A percentile compares a stretch with the other conserved stretches of the same genome.
Evolutionary conservation across 2,329 filamentous ascomycete species (phyloP).

Genomic region (Huntiella bhutanensis): DNA sequence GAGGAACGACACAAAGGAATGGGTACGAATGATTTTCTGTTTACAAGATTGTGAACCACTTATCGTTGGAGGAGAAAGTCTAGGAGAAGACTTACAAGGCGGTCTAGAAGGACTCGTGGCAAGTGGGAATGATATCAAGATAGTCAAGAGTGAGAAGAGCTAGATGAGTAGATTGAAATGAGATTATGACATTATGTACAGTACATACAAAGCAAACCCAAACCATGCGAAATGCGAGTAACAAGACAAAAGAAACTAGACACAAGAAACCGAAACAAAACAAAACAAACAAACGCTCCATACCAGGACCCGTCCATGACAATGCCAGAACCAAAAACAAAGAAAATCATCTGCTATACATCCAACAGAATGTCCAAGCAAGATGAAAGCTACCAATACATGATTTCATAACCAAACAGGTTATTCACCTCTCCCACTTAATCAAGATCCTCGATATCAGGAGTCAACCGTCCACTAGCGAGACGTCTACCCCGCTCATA

Average conservation of each 20-base stretch:
- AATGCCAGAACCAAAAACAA: not conserved
- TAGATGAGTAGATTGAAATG: not conserved
- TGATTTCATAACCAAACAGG: not conserved
- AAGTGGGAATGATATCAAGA: slow-evolving; percentile 2
- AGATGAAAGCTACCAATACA: not conserved
- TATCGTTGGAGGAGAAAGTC: slow-evolving; percentile 4
- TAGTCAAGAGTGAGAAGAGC: not conserved
- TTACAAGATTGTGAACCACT: slow-evolving; percentile 19
- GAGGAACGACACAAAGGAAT: slow-evolving; percentile 28
- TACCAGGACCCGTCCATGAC: not conserved
- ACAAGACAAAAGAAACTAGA: not conserved
- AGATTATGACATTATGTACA: not conserved
- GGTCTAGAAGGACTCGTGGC: slow-evolving; percentile 4
- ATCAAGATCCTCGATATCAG: slow-evolving; percentile 9
- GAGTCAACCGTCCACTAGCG: slow-evolving; percentile 7
- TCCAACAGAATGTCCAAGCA: not conserved
- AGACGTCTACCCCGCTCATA: slow-evolving; percentile 9
- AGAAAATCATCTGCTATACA: no score
- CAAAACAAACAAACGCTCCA: not conserved
- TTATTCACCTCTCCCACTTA: not conserved
- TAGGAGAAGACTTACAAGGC: slow-evolving; percentile 7
- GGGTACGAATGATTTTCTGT: slow-evolving; percentile 27
- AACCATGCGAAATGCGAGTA: not conserved
- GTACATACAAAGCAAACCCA: not conserved
- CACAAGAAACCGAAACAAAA: not conserved